A percentile compares a stretch with the other conserved stretches of the same genome.
phyloP scores from a whole-genome alignment of 2,329 filamentous ascomycete species.

The Cladosporium colombiae region DNA sequence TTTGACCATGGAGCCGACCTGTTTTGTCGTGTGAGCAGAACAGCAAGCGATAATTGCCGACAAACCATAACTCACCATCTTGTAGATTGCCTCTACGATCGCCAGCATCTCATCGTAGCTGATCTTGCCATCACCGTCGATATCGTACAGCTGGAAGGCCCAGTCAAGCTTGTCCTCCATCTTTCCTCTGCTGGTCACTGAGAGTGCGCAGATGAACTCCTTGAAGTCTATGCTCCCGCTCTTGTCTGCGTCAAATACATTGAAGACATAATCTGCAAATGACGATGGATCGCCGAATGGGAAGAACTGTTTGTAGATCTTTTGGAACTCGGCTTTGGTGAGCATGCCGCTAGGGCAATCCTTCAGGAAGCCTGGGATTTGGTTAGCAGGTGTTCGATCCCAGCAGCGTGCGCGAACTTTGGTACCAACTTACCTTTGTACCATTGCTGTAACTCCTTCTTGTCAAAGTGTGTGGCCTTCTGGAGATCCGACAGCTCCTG shows the following conservation, averaged over 20 bases:
- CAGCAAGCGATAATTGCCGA: neutral
- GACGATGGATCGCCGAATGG: conserved; percentile 96
- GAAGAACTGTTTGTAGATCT: conserved; percentile 99
- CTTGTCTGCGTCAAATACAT: conserved; percentile 97
- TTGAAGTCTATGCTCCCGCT: conserved; percentile 99
- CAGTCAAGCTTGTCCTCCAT: conserved; percentile 99
- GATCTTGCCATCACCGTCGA: conserved; percentile 98
- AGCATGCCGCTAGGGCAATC: conserved; percentile 97
- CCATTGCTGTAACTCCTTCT: conserved; percentile 99
- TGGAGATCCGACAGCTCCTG: conserved; percentile 94
- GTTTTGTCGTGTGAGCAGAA: conserved; percentile 1
- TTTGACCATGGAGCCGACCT: conserved; percentile 99
- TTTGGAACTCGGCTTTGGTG: conserved; percentile 98
- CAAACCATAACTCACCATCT: conserved; percentile 70
- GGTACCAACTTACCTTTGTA: conserved; percentile 76
- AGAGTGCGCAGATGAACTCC: conserved; percentile 97
- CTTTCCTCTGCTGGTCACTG: conserved; percentile 93
- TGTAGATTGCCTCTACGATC: conserved; percentile 99
- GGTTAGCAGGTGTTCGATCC: neutral
- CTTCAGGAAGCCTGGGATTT: conserved; percentile 80
- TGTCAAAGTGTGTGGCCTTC: conserved; percentile 97
- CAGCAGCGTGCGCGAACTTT: neutral
- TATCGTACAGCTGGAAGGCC: conserved; percentile 99
- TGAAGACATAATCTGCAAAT: conserved; percentile 98
- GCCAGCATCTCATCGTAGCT: conserved; percentile 98